Evolutionary conservation across 305 asterid species (phyloP), one percentile per base, ranked within the genome.

Genomic region (Fraxinus sp.): DNA sequence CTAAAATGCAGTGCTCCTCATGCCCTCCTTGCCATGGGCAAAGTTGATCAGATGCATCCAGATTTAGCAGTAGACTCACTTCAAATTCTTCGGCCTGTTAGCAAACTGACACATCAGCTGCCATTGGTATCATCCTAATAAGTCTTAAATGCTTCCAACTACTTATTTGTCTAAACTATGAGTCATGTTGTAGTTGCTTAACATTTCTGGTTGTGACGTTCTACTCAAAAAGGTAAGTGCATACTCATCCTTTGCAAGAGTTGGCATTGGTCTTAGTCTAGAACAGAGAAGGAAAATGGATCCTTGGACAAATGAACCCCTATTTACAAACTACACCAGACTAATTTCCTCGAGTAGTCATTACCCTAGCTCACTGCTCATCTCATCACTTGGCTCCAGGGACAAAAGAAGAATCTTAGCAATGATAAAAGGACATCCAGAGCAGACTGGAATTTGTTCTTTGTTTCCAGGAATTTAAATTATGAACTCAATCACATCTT

Each of bases 21-120:
- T 88, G 85, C 96, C 39, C 98, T 97, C 79, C 98, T 97, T 87
- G 98, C 97, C 74, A 87, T 93, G 97, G 98, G 99, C 33, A 95
- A 93, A 89, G 97, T 97, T 75, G 98, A 97, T 88, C 97, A 91
- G 62, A 88, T 86, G 89, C 97, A 95, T 88, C 93, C 92, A 52
- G 98, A 95, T 88, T 88, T 95, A 77, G 87, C 88, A 26, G 84
- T 89, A 33, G 99, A 96, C 83, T 98, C 98, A 86, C 92, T 95
- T 78, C 93, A 95, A 78, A 92, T 97, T 85, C 90, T 93, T 81
- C 97, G 93, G 22, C 98, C 98, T 81, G 71, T 85, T 62, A 49
- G 85, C 77, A 93, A 93, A 86, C 89, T 93, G 68, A 86, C 93
- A 3, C 98, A 96, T 87, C 93, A 91, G 87, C 88, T 96, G 78